Percentiles rank a stretch among this genome's conserved stretches.
Conservation (phyloP, 2,329 filamentous ascomycete species). For the Colletotrichum viniferum region DNA sequence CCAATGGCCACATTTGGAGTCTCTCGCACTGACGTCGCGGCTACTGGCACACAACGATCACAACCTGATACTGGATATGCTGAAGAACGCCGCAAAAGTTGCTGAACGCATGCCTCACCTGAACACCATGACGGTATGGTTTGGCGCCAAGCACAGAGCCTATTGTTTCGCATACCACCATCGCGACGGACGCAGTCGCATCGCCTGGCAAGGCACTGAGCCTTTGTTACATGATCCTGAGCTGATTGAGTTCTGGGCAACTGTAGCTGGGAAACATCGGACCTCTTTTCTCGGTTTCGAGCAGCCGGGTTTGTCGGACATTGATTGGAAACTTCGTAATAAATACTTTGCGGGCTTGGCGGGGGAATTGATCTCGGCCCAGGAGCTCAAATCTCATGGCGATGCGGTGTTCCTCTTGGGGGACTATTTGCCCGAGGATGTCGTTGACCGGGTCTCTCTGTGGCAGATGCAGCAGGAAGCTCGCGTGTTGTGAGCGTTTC, state of each 20-base stretch:
- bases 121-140: not conserved
- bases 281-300: not conserved
- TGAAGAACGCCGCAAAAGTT: not conserved
- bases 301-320: not conserved
- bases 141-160: not conserved
- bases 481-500: not conserved
- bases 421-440: not conserved
- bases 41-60: fast-evolving
- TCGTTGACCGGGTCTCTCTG: not conserved
- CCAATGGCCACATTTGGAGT: not conserved
- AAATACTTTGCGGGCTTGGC: not conserved
- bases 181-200: not conserved
- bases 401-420: not conserved
- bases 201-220: not conserved
- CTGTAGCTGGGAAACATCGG: not conserved
- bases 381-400: not conserved
- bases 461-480: not conserved
- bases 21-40: not conserved
- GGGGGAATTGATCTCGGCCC: not conserved
- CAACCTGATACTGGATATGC: not conserved
- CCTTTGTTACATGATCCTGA: not conserved
- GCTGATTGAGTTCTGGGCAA: not conserved
- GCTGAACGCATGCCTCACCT: not conserved
- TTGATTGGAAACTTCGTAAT: not conserved
- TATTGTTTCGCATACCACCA: not conserved